Percentiles rank a stretch among this genome's conserved stretches.
Conservation (phyloP, 192 early-diverging fungal species). For the Geranomyces michiganensis region DNA sequence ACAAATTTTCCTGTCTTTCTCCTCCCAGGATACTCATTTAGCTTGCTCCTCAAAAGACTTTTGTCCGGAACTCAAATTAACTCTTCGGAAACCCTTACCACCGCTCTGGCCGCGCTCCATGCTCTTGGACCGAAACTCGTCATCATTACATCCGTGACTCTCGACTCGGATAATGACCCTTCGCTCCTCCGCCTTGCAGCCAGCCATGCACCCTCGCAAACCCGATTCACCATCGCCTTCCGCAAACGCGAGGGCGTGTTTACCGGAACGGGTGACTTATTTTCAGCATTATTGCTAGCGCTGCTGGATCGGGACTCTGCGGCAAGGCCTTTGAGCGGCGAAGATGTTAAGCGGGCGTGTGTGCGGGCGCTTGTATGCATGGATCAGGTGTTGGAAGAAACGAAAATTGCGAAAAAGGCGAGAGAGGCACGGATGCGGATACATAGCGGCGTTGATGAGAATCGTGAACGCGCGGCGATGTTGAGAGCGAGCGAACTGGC, state of each 20-base stretch:
- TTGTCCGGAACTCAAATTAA: slow-evolving; percentile 58
- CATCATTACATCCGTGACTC: slow-evolving; percentile 74
- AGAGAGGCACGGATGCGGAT: not conserved
- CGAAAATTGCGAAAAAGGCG: slow-evolving; percentile 43
- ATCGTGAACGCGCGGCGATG: slow-evolving; percentile 31
- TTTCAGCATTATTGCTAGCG: slow-evolving; percentile 64
- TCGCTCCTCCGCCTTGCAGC: slow-evolving; percentile 10
- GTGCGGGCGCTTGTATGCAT: slow-evolving; percentile 70
- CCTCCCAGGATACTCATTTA: not conserved
- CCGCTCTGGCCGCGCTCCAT: slow-evolving; percentile 65
- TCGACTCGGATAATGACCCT: slow-evolving; percentile 21
- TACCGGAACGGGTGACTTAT: slow-evolving; percentile 93
- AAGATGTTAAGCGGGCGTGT: slow-evolving; percentile 49
- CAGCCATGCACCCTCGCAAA: slow-evolving; percentile 13
- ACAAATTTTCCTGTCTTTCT: not conserved
- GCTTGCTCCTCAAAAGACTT: too few species aligned
- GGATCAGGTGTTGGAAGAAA: slow-evolving; percentile 71
- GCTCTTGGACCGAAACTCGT: slow-evolving; percentile 64
- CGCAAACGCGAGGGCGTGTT: slow-evolving; percentile 76
- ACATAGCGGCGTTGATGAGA: too few species aligned
- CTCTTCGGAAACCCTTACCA: slow-evolving; percentile 53
- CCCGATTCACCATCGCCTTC: slow-evolving; percentile 69
- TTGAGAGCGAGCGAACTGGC: slow-evolving; percentile 70
- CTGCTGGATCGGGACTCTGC: slow-evolving; percentile 62
- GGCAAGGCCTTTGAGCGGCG: not conserved